Base-by-base conservation (phyloP, 2,329 filamentous ascomycete genomes). In the Ceratocystiopsis brevicomis region DNA sequence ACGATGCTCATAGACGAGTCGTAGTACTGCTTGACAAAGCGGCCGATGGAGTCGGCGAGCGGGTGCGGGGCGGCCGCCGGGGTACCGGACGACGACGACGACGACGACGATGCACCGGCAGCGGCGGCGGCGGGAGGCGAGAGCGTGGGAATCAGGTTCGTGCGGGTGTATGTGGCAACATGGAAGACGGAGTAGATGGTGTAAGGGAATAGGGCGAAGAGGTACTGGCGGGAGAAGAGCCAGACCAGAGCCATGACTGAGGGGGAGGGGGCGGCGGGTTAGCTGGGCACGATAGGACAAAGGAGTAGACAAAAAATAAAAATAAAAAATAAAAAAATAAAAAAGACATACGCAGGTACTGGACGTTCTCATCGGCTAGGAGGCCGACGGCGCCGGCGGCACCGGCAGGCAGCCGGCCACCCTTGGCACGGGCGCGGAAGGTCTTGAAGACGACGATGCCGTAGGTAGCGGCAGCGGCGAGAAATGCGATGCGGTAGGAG, bases 361-460 rank as follows among this genome's bases (percentile, higher is more conserved):
- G 90, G 42, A 98, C 84, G 62, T 98, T 98, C 71, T 98, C 90
- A 59, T 98, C 90, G 13, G 76, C 69, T 45, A 80, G 67, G 51
- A 94, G 66, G 48, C 77, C 72, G 46, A 88, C 44, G 40, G 71
- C 61, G 46, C 81, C 74, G 42, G 59, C 46, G 1, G 46, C 43
- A 17, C 64, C 58, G 57, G 74, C 54, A 76, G 61, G 58, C 67
- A 76, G 48, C 68, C 47, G 46, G 44, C 49, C 49, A 13, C 35
- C 69, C 71, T 84, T 81, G 53, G 87, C 84, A 52, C 87, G 78
- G 68, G 43, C 41, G 43, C 43, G 43, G 40, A 87, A 84, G 46
- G 85, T 87, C 75, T 98, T 98, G 72, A 94, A 96, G 49, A 98
- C 88, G 41, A 98, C 90, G 52, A 98, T 96, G 51, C 90, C 88